These are phyloP conservation scores for Ceratobasidium theobromae DNA, from an alignment of 1,284 basidiomycete species.

Conservation along the genomic window DNA sequence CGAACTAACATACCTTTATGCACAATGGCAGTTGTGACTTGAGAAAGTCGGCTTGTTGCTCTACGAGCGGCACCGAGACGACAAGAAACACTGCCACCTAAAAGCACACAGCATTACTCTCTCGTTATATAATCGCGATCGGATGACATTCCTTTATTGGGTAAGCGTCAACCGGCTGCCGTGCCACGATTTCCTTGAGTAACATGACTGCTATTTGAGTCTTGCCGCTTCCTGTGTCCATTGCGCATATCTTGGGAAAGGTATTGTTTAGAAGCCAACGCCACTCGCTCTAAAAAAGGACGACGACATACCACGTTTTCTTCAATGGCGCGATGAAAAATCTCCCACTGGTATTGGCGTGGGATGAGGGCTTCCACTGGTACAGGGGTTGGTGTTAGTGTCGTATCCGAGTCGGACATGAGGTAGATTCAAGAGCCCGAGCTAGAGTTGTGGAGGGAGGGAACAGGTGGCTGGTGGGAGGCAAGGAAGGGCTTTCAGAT, in stretches of 20 bases:
- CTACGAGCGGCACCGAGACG: slow-evolving; percentile 77
- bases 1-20: slow-evolving; percentile 45
- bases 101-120: slow-evolving; percentile 63
- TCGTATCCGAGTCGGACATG: not conserved
- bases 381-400: not conserved
- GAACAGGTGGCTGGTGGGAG: slow-evolving; percentile 5
- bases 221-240: slow-evolving; percentile 59
- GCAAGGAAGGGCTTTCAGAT: not conserved
- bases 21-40: slow-evolving; percentile 63
- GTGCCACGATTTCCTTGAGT: slow-evolving; percentile 68
- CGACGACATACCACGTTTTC: slow-evolving; percentile 26
- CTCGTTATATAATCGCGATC: slow-evolving; percentile 33
- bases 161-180: slow-evolving; percentile 44
- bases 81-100: slow-evolving; percentile 51
- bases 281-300: not conserved
- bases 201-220: slow-evolving; percentile 78
- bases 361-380: slow-evolving; percentile 45
- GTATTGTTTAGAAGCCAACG: not conserved
- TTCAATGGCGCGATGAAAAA: slow-evolving; percentile 21
- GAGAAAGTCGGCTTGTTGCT: slow-evolving; percentile 68
- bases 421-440: not conserved
- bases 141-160: slow-evolving; percentile 36
- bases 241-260: slow-evolving; percentile 64
- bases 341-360: slow-evolving; percentile 53
- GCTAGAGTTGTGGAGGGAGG: not conserved